These are phyloP conservation scores for Populus hybrid DNA, from an alignment of 441 rosid species.

Conservation along the genomic window DNA sequence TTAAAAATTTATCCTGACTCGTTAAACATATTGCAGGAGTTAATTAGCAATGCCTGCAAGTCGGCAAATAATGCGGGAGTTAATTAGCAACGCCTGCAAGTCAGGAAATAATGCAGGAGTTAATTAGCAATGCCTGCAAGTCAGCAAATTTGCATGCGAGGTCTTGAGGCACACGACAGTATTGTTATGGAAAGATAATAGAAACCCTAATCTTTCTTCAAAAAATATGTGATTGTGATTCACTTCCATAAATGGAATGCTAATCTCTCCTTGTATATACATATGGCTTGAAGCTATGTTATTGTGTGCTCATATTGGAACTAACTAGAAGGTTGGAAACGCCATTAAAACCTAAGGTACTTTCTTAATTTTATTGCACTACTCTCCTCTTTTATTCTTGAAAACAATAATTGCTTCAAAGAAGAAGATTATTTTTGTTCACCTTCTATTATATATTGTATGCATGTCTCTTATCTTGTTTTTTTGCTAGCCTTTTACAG, in stretches of 20 bases:
- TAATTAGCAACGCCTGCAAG: neutral
- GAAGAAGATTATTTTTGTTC: neutral
- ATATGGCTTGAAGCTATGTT: neutral
- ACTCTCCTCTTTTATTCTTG: neutral
- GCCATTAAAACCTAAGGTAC: neutral
- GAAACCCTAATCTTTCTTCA: neutral
- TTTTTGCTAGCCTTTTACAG: too few relatives aligned
- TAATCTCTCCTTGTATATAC: neutral
- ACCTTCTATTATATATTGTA: neutral
- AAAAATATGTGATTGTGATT: neutral
- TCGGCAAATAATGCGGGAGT: neutral
- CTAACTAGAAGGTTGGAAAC: neutral
- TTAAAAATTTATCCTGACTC: neutral
- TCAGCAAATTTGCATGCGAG: neutral
- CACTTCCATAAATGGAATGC: neutral
- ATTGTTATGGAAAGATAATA: neutral
- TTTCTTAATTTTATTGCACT: neutral
- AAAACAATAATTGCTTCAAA: neutral
- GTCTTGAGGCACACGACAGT: neutral
- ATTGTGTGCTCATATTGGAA: neutral
- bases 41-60: too few relatives aligned
- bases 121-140: neutral
- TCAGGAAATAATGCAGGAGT: neutral
- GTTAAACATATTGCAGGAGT: neutral
- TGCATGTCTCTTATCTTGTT: neutral